phyloP scores from a whole-genome alignment of 495 filamentous ascomycete genomes.

The Neurospora sp. region DNA sequence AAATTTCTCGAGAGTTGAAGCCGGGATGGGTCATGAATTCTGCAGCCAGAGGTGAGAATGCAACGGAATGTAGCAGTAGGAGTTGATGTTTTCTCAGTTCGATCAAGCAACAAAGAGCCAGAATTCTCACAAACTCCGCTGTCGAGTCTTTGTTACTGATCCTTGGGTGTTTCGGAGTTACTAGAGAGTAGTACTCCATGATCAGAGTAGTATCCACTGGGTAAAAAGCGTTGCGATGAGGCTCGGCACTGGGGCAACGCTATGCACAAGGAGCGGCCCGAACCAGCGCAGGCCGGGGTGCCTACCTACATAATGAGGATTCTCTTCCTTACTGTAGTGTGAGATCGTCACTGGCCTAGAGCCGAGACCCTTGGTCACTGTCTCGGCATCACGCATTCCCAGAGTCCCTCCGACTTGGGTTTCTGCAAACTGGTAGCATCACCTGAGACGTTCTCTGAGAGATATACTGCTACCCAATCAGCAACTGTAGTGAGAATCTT shows the following conservation, averaged over 20 bases:
- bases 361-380: background rate
- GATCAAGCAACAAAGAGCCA: background rate
- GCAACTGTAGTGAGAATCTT: background rate
- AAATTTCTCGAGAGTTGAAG: background rate
- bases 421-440: background rate
- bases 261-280: background rate
- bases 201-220: background rate
- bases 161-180: background rate
- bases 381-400: background rate
- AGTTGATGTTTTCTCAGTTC: background rate
- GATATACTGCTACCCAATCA: background rate
- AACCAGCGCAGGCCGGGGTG: background rate
- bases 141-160: background rate
- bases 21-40: background rate
- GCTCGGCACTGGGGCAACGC: background rate
- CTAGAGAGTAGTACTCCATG: background rate
- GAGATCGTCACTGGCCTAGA: background rate
- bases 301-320: background rate
- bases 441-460: background rate
- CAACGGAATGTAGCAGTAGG: background rate
- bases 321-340: background rate
- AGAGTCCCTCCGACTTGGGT: background rate
- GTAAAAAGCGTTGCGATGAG: background rate
- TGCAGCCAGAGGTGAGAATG: background rate
- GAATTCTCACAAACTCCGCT: background rate